Conservation (phyloP, 2,329 filamentous ascomycete species). For the Monosporascus sp. region DNA sequence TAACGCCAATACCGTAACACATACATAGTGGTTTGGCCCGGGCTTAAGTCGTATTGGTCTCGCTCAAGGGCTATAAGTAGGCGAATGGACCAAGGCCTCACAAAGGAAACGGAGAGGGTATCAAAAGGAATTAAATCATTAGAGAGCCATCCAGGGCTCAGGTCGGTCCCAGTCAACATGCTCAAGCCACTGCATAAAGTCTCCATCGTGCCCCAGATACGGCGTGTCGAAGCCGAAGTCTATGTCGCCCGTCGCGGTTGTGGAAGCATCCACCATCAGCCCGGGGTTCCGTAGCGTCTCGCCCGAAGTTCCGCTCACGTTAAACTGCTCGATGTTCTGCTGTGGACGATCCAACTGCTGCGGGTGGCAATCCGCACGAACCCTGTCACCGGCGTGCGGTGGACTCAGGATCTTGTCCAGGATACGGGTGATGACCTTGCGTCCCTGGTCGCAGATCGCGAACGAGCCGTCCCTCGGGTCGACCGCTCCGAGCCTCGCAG, state of each 20-base stretch:
- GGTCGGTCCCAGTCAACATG: slow-evolving; percentile 27
- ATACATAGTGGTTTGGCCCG: too few relatives aligned
- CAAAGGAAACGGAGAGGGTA: too few relatives aligned
- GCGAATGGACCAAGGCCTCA: too few relatives aligned
- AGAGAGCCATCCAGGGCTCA: not conserved
- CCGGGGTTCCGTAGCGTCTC: slow-evolving; percentile 12
- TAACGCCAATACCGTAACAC: too few relatives aligned
- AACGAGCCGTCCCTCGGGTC: slow-evolving; percentile 25
- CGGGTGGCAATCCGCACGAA: slow-evolving; percentile 2
- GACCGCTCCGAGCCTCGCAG: slow-evolving; percentile 25
- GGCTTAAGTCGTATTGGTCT: too few relatives aligned
- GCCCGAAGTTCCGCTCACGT: slow-evolving; percentile 6
- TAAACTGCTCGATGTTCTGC: slow-evolving; percentile 8
- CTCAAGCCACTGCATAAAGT: slow-evolving; percentile 31
- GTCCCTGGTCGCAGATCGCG: slow-evolving; percentile 27
- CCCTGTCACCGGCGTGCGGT: slow-evolving; percentile 10
- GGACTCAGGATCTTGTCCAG: slow-evolving; percentile 30
- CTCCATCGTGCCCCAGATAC: slow-evolving; percentile 24
- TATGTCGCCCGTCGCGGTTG: slow-evolving; percentile 17
- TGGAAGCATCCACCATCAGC: slow-evolving; percentile 14
- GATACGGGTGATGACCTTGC: slow-evolving; percentile 28
- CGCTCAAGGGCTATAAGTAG: too few relatives aligned
- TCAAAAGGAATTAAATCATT: not conserved
- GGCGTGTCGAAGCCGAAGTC: slow-evolving; percentile 23
- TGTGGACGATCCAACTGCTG: slow-evolving; percentile 8